Evolutionary conservation across 176 grass and related monocot species (phyloP).

Genomic region (Saccharum officinarum): DNA sequence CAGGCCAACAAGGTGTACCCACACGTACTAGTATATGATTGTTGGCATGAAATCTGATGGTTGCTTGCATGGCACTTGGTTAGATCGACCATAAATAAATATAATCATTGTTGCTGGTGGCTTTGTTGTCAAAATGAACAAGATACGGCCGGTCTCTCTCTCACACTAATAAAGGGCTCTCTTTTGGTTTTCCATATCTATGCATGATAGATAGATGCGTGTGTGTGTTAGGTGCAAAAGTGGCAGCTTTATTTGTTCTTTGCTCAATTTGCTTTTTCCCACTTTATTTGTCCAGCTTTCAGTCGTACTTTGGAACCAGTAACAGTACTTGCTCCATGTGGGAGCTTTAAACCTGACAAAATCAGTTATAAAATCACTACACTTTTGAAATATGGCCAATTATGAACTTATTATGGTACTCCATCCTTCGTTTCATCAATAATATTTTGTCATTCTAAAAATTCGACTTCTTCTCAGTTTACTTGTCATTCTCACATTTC

Average conservation of each 20-base stretch:
- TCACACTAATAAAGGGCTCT: background rate
- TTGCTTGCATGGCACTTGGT: background rate
- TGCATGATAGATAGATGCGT: background rate
- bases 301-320: conserved; percentile 1
- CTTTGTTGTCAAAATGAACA: background rate
- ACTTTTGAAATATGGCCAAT: too few relatives aligned
- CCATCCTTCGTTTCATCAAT: too few relatives aligned
- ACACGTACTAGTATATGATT: background rate
- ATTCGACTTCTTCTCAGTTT: too few relatives aligned
- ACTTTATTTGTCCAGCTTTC: background rate
- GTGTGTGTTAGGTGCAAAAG: background rate
- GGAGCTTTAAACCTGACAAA: background rate
- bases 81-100: background rate
- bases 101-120: background rate
- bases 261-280: background rate
- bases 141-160: background rate
- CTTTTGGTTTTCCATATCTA: background rate
- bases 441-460: too few relatives aligned
- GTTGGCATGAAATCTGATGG: background rate
- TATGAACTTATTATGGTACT: too few relatives aligned
- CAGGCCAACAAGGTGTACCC: background rate
- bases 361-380: background rate
- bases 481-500: too few relatives aligned
- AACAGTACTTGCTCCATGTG: background rate
- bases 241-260: background rate